Evolutionary conservation across 257 asterid genomes (phyloP).

Genomic region (Solanum peruvianum): DNA sequence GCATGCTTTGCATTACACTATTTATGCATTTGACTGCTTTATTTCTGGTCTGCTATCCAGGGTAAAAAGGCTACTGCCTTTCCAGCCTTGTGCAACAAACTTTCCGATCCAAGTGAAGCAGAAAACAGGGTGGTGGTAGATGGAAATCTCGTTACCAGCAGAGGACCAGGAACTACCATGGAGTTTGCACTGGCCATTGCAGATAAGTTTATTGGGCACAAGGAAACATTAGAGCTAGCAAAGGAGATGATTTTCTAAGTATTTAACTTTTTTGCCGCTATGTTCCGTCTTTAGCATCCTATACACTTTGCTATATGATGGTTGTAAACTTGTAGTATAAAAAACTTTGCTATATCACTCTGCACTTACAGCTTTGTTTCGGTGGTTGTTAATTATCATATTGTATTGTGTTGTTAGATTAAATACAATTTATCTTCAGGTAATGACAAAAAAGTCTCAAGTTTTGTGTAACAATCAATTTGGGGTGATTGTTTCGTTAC

Average conservation of each 20-base stretch:
- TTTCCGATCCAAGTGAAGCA: slow-evolving; percentile 60
- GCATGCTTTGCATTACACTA: not conserved
- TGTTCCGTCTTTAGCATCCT: not conserved
- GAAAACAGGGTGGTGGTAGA: slow-evolving; percentile 86
- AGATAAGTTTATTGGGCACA: slow-evolving; percentile 62
- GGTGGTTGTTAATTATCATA: not conserved
- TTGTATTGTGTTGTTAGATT: not conserved
- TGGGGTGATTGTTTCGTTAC: not conserved
- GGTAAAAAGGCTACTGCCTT: slow-evolving; percentile 93
- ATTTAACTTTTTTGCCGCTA: not conserved
- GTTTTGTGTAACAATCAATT: not conserved
- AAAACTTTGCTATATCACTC: not conserved
- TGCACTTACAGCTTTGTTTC: not conserved
- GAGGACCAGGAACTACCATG: slow-evolving; percentile 94
- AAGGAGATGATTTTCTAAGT: slow-evolving; percentile 47
- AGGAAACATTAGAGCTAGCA: slow-evolving; percentile 57
- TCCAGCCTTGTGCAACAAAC: slow-evolving; percentile 76
- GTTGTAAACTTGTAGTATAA: not conserved
- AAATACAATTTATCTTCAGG: not conserved
- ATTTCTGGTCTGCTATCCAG: slow-evolving; percentile 19
- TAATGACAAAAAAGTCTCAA: not conserved
- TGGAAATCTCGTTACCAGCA: slow-evolving; percentile 78
- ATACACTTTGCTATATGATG: not conserved
- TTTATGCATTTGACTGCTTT: not conserved
- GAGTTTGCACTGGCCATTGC: slow-evolving; percentile 66